Evolutionary conservation across 192 early-diverging fungal species (phyloP), one percentile per base, ranked within the genome.

Genomic region (Lobosporangium transversale): DNA sequence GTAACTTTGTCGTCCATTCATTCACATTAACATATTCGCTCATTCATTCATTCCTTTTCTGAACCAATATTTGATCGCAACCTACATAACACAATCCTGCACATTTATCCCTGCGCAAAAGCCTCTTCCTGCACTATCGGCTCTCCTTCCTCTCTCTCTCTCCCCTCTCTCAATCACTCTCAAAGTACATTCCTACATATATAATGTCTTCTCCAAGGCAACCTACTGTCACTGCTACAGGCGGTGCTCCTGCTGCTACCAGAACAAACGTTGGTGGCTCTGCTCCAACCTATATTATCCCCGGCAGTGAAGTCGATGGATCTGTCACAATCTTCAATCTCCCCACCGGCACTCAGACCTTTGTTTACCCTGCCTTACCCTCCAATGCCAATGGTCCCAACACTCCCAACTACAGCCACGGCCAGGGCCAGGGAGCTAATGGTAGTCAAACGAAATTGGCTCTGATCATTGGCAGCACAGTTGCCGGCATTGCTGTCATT

Each of bases 391-490:
- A 37, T 44, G 62, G 53, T 18, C 63, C 73, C 73, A 76, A 76
- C 47, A 20, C 44, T 17, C 73, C 73, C 29, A 62, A 62, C 48
- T 76, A 31, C 27, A 47, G 33, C 20, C 50, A 44, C 3, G 52
- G 47, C 43, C 26, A 57, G 14, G 27, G 43, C 8, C 11, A 48
- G 0, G 11, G 23, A 14, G 11, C 20, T 21, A 23, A 30, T 7
- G 32, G 18, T 17, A 32, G 49, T 8, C 14, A 54, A 4, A 62
- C 64, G 24, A 62, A 66, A 47, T n/a, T 67, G 23, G 50, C 52
- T 24, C 52, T 57, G 45, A 67, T 76, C 21, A 48, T 66, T 26
- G 73, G 73, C 21, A 47, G 62, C 53, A 67, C 73, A 2, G 65
- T 67, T 44, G 73, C 56, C 20, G 73, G 64, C 18, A 57, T 76